These are phyloP conservation scores for Mortierella sp. DNA, from an alignment of 371 early-diverging fungal species.

Conservation along the genomic window DNA sequence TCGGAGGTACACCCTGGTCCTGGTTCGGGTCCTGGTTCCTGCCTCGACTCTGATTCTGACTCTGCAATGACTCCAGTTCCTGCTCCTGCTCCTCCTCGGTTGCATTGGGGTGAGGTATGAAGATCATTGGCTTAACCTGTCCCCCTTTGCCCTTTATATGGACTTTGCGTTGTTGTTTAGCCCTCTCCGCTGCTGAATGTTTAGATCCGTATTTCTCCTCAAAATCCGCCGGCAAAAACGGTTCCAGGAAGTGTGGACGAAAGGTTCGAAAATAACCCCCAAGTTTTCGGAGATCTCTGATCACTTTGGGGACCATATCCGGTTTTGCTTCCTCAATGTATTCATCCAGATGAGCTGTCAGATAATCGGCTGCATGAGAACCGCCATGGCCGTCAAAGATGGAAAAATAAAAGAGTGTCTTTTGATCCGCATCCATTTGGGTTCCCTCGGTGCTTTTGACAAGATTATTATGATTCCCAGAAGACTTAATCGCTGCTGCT, in stretches of 20 bases:
- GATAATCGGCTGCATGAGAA: conserved; percentile 44
- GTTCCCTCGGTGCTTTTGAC: conserved; percentile 12
- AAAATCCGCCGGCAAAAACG: conserved; percentile 40
- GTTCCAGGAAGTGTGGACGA: conserved; percentile 39
- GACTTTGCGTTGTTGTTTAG: conserved; percentile 12
- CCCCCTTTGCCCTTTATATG: conserved; percentile 44
- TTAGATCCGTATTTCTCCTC: conserved; percentile 19
- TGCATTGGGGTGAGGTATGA: conserved; percentile 52
- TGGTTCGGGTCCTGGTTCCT: neutral
- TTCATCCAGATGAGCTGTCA: conserved; percentile 43
- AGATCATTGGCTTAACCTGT: conserved; percentile 43
- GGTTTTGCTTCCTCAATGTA: conserved; percentile 33
- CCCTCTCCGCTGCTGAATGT: conserved; percentile 4
- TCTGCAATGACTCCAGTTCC: conserved; percentile 22
- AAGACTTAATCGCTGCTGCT: too few species aligned
- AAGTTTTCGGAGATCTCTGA: conserved; percentile 32
- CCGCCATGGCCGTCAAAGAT: conserved; percentile 56
- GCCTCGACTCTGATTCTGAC: neutral
- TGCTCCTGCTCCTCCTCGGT: conserved; percentile 39
- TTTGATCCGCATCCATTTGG: conserved; percentile 45
- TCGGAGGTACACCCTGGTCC: neutral
- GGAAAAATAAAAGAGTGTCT: conserved; percentile 49
- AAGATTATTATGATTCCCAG: too few species aligned
- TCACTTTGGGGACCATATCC: conserved; percentile 27
- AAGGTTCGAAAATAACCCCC: conserved; percentile 51